Evolutionary conservation across 805 yeast genomes (phyloP), one percentile per base, ranked within the genome.

Genomic region (Candida jianshihensis): DNA sequence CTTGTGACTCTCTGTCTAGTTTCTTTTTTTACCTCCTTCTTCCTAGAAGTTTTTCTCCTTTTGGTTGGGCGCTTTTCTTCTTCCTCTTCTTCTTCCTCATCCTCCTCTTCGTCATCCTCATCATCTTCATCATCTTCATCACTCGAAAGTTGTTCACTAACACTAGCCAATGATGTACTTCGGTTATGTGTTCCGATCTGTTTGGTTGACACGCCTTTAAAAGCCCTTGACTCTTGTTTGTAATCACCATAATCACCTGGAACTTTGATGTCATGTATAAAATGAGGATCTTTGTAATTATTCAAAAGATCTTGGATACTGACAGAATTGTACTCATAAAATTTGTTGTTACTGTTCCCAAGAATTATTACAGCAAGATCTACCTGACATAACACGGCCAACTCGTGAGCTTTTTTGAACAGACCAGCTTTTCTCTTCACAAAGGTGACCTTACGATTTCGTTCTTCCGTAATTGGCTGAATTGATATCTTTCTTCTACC

Each of bases 401-500:
- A 44, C 43, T 68, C 73, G 37, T 66, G 71, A 6, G 72, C 72
- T 42, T 68, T 68, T 53, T 84, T 84, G 61, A 92, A 89, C 22
- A 90, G 67, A 3, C 98, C 98, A 0, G 95, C 94, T 59, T 90
- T 90, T 38, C 98, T 74, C 60, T 90, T 90, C 44, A 86, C 86
- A 58, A 90, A 92, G 0, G 98, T 90, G 35, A 80, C 85, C 5
- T 83, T 76, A 39, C 85, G 61, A 61, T 88, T 90, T 38, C 97
- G 70, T 58, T 90, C 97, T 49, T 90, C 96, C 11, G 78, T 66
- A 40, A 90, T 78, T 26, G 97, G 97, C 60, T 85, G 78, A 50
- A 90, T 90, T 43, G 84, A 92, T 46, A 90, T 90, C 61, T 90
- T 92, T 65, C 97, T 82, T 70, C 98, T 81, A 36, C 98, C 98